Percentiles rank a stretch among this genome's conserved stretches.
phyloP scores from a whole-genome alignment of 176 grass and related monocot genomes.

The Avena atlantica region DNA sequence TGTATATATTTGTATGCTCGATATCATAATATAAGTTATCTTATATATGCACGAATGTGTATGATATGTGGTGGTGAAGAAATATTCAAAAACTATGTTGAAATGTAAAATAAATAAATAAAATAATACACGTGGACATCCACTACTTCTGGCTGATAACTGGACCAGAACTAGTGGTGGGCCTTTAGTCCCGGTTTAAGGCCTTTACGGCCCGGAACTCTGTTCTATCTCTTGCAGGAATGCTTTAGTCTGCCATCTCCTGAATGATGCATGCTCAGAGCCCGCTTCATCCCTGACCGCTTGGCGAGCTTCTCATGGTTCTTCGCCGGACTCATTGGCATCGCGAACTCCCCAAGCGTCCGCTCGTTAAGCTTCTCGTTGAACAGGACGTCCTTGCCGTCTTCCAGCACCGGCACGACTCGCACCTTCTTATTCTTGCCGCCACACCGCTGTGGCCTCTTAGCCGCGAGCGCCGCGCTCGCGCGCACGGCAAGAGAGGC shows the following conservation, averaged over 20 bases:
- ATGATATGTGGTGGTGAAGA: too few relatives aligned
- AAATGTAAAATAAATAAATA: too few relatives aligned
- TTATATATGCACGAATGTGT: too few relatives aligned
- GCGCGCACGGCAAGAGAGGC: conserved; percentile 60
- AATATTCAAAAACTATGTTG: too few relatives aligned
- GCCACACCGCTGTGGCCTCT: neutral
- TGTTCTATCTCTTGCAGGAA: conserved; percentile 22
- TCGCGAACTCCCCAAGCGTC: conserved; percentile 40
- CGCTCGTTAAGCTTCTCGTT: conserved; percentile 57
- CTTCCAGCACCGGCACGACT: conserved; percentile 34
- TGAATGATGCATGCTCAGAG: conserved; percentile 54
- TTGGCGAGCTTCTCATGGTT: conserved; percentile 17
- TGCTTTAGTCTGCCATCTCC: conserved; percentile 46
- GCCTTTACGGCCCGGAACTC: too few relatives aligned
- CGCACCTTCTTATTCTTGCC: conserved; percentile 31
- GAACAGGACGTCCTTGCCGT: neutral
- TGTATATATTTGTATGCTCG: too few relatives aligned
- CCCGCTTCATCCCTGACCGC: conserved; percentile 36
- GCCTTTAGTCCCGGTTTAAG: too few relatives aligned
- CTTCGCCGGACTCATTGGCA: neutral
- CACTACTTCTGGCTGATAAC: too few relatives aligned
- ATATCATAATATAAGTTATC: too few relatives aligned
- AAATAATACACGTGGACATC: too few relatives aligned
- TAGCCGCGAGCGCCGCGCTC: conserved; percentile 44
- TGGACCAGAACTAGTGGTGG: too few relatives aligned